Evolutionary conservation across 805 yeast genomes (phyloP), one percentile per base, ranked within the genome.

Genomic region (Yarrowia sp.): DNA sequence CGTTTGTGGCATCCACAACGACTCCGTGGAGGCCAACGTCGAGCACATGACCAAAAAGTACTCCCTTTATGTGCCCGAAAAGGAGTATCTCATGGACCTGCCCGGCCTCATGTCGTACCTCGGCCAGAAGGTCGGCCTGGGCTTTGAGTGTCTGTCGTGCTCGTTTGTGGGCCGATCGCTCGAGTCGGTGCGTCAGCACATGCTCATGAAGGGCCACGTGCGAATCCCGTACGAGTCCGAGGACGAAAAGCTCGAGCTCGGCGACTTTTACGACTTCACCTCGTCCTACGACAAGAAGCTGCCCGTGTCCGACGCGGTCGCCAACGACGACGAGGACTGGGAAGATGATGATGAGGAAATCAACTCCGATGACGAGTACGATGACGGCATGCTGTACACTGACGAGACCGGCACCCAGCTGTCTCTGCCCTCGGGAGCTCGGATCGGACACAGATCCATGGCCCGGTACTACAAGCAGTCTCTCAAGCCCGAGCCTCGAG

Each of bases 61-160:
- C 77, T 98, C 98, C 1, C 81, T 95, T 50, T 95, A 89, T 70
- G 83, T 95, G 8, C 99, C 99, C 0, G 98, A 95, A 76, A 80
- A 82, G 70, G 82, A 85, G 15, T 92, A 85, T 73, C 81, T 95
- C 58, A 80, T 78, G 0, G 91, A 93, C 75, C 79, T 85, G 60
- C 82, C 80, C 46, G 98, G 98, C 0, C 81, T 95, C 47, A 77
- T 95, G n/a, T 76, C 79, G 1, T 91, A 90, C 74, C 78, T 95
- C 69, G 91, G 90, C 50, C 95, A 92, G 71, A 88, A 89, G 72
- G 86, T 94, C 67, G 90, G 93, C 10, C 82, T 87, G 52, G 97
- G 97, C 46, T 88, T 91, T 72, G 85, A 89, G 71, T 95, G 99
- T 76, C 78, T 94, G 56, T 84, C 86, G 66, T 95, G 99, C 76